Evolutionary conservation across 2,329 filamentous ascomycete genomes (phyloP), one percentile per base, ranked within the genome.

Genomic region (Fusarium armeniacum): DNA sequence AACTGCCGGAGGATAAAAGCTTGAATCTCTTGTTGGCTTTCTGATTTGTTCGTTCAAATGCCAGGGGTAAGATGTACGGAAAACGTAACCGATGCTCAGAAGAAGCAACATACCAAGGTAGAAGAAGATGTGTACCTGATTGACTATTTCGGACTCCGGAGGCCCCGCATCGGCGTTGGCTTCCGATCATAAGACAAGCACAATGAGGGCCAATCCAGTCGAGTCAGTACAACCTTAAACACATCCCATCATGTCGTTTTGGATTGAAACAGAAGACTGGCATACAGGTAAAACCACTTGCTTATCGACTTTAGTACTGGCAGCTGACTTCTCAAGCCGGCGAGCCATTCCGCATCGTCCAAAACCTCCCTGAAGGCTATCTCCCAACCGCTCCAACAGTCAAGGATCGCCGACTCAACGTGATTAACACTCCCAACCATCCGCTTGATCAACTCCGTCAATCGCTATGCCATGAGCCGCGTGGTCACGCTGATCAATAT

Each of bases 231-330:
- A 7, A 18, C 16, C 18, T n/a, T 13, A 18, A 16, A 15, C 8
- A 35, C 28, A 38, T 26, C 10, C 12, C 20, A 28, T 10, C 7
- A 63, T 63, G 60, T 40, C 69, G 1, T 75, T 45, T 20, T 76
- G 74, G 73, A 58, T 76, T 4, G 58, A 69, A 1, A 62, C 74
- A 1, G 72, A 76, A 49, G 73, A 76, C 33, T 76, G 74, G 73
- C 73, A 76, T 6, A 52, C 49, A 40, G 47, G 47, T 50, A 20
- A n/a, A 8, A 7, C 4, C 10, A 45, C 16, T 12, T 16, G 4
- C 9, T 28, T 16, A 18, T 11, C 7, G 4, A 9, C 24, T 3
- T 4, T 16, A 12, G 24, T 28, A n/a, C n/a, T 12, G n/a, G 3
- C 24, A n/a, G 36, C 13, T 50, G 24, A 50, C 47, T 26, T 33